phyloP scores from a whole-genome alignment of 352 stramenopile genomes.

The Phytophthora chlamydospora region DNA sequence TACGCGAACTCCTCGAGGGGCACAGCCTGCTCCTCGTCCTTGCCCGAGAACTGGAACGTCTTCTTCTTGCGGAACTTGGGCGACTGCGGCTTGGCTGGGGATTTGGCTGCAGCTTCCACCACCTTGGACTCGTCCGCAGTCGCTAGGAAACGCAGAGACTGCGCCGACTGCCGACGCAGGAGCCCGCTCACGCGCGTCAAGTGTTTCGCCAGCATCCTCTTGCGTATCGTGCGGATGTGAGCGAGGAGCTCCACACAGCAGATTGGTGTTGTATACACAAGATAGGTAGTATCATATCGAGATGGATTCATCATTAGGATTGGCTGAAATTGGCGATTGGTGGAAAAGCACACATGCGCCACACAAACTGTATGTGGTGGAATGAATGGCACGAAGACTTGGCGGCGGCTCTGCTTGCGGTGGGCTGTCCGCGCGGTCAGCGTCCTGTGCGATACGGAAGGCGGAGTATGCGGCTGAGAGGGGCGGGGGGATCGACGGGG shows the following conservation, averaged over 20 bases:
- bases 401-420: conserved; percentile 15
- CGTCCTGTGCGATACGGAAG: conserved; percentile 43
- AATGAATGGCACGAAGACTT: conserved; percentile 27
- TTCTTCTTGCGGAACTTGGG: conserved; percentile 62
- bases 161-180: conserved; percentile 29
- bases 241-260: conserved; percentile 29
- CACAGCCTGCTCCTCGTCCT: conserved; percentile 38
- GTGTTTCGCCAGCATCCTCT: conserved; percentile 38
- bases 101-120: conserved; percentile 5
- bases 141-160: conserved; percentile 46
- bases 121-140: conserved; percentile 14
- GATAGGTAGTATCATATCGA: background rate
- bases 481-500: conserved; percentile 34
- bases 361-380: background rate
- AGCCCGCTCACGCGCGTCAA: conserved; percentile 32
- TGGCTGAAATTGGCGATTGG: too few species aligned
- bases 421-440: conserved; percentile 24
- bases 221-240: conserved; percentile 19
- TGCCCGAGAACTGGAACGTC: conserved; percentile 69
- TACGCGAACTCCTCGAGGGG: conserved; percentile 74
- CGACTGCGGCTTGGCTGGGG: conserved; percentile 1
- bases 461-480: conserved; percentile 18
- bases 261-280: background rate
- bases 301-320: too few species aligned
- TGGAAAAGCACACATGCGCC: too few species aligned